Evolutionary conservation across 2,329 filamentous ascomycete genomes (phyloP).

Genomic region (Cladosporium halotolerans): DNA sequence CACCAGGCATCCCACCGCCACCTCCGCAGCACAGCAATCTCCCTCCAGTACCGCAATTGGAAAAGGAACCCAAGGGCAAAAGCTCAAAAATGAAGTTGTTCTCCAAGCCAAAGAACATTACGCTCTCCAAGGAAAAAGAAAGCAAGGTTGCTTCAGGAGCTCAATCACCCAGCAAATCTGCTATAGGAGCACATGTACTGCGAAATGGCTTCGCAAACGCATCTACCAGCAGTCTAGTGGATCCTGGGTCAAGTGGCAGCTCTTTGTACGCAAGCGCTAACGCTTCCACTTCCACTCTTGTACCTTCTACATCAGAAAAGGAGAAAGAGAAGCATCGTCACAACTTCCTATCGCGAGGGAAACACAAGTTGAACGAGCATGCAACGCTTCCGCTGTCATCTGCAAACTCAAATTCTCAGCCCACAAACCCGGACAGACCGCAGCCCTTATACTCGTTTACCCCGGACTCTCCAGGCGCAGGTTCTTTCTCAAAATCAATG

Average conservation of each 20-base stretch:
- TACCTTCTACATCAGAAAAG: slow-evolving; percentile 53
- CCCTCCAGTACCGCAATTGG: slow-evolving; percentile 18
- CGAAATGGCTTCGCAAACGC: slow-evolving; percentile 60
- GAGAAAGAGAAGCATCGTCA: slow-evolving; percentile 70
- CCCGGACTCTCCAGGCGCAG: slow-evolving; percentile 63
- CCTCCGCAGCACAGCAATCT: slow-evolving; percentile 7
- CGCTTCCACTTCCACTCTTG: slow-evolving; percentile 68
- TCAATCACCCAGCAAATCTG: slow-evolving; percentile 53
- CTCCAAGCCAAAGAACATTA: slow-evolving; percentile 69
- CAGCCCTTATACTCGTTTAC: slow-evolving; percentile 76
- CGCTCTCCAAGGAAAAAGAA: slow-evolving; percentile 62
- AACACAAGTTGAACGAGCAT: slow-evolving; percentile 68
- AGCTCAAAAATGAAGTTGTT: slow-evolving; percentile 79
- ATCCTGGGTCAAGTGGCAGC: slow-evolving; percentile 49
- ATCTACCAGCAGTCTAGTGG: slow-evolving; percentile 64
- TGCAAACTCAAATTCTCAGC: slow-evolving; percentile 68
- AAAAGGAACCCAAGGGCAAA: slow-evolving; percentile 58
- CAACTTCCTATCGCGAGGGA: slow-evolving; percentile 72
- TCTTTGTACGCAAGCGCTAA: slow-evolving; percentile 71
- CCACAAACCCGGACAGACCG: slow-evolving; percentile 67
- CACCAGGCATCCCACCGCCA: slow-evolving; percentile 28
- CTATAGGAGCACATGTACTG: slow-evolving; percentile 50
- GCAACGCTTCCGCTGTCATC: slow-evolving; percentile 65
- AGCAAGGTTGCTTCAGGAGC: slow-evolving; percentile 57
- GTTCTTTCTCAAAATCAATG: slow-evolving; percentile 72